Conservation (phyloP, 1,284 basidiomycete genomes). For the Macrocystidia cucumis region DNA sequence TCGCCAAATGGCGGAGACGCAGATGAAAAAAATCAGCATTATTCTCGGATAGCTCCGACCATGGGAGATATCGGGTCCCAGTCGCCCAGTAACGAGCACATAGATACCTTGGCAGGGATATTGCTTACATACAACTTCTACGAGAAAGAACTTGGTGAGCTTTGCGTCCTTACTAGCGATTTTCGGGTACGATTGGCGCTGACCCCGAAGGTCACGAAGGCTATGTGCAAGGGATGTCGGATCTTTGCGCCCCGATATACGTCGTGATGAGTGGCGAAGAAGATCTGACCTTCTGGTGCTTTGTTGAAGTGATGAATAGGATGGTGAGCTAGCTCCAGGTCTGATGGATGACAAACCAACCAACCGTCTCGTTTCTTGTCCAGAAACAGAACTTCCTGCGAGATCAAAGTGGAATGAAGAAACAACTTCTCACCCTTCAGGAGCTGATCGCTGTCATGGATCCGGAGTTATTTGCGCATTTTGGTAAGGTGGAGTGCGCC, state of each 20-base stretch:
- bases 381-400: slow-evolving; percentile 91
- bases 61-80: slow-evolving; percentile 71
- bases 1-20: slow-evolving; percentile 22
- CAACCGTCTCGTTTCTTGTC: slow-evolving; percentile 3
- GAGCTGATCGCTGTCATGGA: slow-evolving; percentile 92
- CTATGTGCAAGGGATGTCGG: slow-evolving; percentile 97
- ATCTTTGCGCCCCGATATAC: slow-evolving; percentile 91
- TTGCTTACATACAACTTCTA: slow-evolving; percentile 92
- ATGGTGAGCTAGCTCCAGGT: slow-evolving; percentile 52
- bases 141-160: slow-evolving; percentile 79
- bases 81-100: slow-evolving; percentile 82
- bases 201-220: slow-evolving; percentile 30
- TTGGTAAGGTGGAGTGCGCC: slow-evolving; percentile 66
- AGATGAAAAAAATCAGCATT: slow-evolving; percentile 31
- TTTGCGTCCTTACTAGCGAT: slow-evolving; percentile 12
- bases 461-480: slow-evolving; percentile 83
- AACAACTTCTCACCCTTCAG: slow-evolving; percentile 84
- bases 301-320: slow-evolving; percentile 90
- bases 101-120: slow-evolving; percentile 72
- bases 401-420: slow-evolving; percentile 98
- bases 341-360: neutral
- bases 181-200: slow-evolving; percentile 7
- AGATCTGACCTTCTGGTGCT: slow-evolving; percentile 91
- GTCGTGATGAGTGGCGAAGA: slow-evolving; percentile 88
- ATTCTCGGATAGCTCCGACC: slow-evolving; percentile 66